Conservation (phyloP, 2,329 filamentous ascomycete species). For the Penicillium thymicola region DNA sequence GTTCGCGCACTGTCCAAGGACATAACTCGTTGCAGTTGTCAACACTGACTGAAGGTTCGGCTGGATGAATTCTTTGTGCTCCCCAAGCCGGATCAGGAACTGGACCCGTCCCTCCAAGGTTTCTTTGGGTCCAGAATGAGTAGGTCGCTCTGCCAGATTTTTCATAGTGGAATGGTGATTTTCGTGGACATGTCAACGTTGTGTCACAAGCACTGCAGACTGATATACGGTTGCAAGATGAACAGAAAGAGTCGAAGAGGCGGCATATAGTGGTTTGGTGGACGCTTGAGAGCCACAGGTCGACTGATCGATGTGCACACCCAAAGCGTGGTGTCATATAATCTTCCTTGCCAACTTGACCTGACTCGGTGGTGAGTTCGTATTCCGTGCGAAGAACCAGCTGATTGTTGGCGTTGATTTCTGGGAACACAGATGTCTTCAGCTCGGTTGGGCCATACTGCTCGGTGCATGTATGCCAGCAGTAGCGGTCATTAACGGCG, state of each 20-base stretch:
- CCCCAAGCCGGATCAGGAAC: slow-evolving; percentile 34
- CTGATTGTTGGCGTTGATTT: slow-evolving; percentile 32
- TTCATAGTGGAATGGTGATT: slow-evolving; percentile 29
- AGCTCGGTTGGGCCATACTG: slow-evolving; percentile 35
- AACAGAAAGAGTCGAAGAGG: slow-evolving; percentile 32
- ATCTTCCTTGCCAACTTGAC: slow-evolving; percentile 38
- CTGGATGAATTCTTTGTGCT: slow-evolving; percentile 38
- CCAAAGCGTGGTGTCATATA: slow-evolving; percentile 41
- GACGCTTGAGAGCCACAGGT: slow-evolving; percentile 41
- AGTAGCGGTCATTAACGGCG: slow-evolving; percentile 31
- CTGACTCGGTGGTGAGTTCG: slow-evolving; percentile 32
- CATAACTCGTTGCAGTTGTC: slow-evolving; percentile 40
- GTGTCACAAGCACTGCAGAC: slow-evolving; percentile 37
- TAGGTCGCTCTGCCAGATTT: slow-evolving; percentile 30
- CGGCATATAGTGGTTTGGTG: slow-evolving; percentile 38
- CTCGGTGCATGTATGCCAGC: slow-evolving; percentile 39
- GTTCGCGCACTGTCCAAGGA: slow-evolving; percentile 40
- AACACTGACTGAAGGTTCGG: slow-evolving; percentile 32
- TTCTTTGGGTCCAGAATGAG: slow-evolving; percentile 36
- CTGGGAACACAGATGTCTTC: slow-evolving; percentile 36
- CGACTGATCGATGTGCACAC: slow-evolving; percentile 40
- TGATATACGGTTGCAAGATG: slow-evolving; percentile 36
- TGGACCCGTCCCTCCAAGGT: slow-evolving; percentile 28
- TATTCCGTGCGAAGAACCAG: slow-evolving; percentile 39
- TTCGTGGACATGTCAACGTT: slow-evolving; percentile 34